Evolutionary conservation across 305 asterid genomes (phyloP).

Genomic region (Solanum hybrid): DNA sequence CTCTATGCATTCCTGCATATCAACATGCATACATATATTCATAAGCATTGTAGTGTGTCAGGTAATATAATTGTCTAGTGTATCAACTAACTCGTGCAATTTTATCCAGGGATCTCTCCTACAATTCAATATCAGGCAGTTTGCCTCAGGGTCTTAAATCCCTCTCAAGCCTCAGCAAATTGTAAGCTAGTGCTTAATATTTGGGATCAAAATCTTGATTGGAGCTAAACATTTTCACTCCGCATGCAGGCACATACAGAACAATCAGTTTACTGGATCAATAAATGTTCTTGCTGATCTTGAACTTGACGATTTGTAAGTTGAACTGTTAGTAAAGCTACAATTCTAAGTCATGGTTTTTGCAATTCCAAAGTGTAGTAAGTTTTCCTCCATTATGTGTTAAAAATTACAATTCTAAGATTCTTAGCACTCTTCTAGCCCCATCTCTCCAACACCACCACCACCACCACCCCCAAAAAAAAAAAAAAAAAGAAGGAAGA

Average conservation of each 20-base stretch:
- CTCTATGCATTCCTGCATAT: not conserved
- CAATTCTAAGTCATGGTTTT: not conserved
- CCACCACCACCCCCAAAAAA: no score
- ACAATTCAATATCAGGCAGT: constrained; percentile 38
- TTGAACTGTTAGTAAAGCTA: constrained; percentile 1
- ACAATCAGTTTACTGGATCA: constrained; percentile 31
- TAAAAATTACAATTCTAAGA: not conserved
- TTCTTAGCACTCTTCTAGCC: no score
- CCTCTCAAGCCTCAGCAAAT: constrained; percentile 29
- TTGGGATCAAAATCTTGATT: constrained; percentile 5
- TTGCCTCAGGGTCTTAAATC: constrained; percentile 35
- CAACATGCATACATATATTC: not conserved
- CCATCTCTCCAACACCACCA: no score
- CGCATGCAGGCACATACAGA: constrained; percentile 33
- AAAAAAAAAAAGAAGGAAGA: no score
- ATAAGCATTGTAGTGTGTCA: not conserved
- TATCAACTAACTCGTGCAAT: constrained; percentile 6
- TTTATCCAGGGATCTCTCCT: constrained; percentile 41
- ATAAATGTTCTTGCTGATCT: constrained; percentile 31
- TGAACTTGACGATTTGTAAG: constrained; percentile 42
- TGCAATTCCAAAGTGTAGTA: not conserved
- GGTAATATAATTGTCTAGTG: not conserved
- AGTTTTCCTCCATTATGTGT: not conserved
- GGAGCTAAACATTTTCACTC: constrained; percentile 13
- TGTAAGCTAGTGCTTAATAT: constrained; percentile 24